Percentiles rank a stretch among this genome's conserved stretches.
phyloP scores from a whole-genome alignment of 2,329 filamentous ascomycete species.

The Sclerotinia minor region DNA sequence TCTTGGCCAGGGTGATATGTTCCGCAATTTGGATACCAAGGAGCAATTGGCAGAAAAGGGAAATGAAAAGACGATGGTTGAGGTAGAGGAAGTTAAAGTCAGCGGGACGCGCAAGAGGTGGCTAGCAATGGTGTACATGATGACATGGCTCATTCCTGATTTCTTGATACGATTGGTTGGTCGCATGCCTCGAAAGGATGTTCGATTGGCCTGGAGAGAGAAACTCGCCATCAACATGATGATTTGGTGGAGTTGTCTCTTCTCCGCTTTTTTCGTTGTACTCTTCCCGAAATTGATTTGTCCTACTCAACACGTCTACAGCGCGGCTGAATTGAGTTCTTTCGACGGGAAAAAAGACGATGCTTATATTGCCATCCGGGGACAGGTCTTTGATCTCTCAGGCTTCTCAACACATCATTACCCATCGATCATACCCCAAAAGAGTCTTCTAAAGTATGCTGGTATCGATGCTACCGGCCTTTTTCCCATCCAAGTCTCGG shows the following conservation, averaged over 20 bases:
- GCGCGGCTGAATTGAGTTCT: constrained; percentile 69
- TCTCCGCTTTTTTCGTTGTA: constrained; percentile 86
- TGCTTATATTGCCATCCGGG: constrained; percentile 80
- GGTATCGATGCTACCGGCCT: constrained; percentile 83
- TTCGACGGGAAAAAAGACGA: constrained; percentile 69
- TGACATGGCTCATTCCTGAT: constrained; percentile 89
- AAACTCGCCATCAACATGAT: constrained; percentile 97
- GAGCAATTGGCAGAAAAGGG: constrained; percentile 94
- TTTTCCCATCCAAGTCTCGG: constrained; percentile 92
- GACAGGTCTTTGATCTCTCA: constrained; percentile 81
- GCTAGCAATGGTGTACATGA: constrained; percentile 77
- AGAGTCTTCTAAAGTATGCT: constrained; percentile 74
- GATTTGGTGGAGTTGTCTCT: constrained; percentile 83
- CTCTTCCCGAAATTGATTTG: constrained; percentile 86
- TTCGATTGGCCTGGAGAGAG: constrained; percentile 91
- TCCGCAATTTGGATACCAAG: constrained; percentile 90
- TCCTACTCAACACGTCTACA: constrained; percentile 86
- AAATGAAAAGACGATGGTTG: constrained; percentile 84
- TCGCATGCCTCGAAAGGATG: constrained; percentile 86
- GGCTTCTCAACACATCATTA: constrained; percentile 77
- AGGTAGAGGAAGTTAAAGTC: constrained; percentile 81
- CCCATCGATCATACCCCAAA: constrained; percentile 59
- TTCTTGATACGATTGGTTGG: constrained; percentile 75
- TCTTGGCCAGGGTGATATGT: constrained; percentile 93
- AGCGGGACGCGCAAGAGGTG: constrained; percentile 85